Base-by-base conservation (phyloP, 1,139 yeast species). In the Scheffersomyces parashehatae region DNA sequence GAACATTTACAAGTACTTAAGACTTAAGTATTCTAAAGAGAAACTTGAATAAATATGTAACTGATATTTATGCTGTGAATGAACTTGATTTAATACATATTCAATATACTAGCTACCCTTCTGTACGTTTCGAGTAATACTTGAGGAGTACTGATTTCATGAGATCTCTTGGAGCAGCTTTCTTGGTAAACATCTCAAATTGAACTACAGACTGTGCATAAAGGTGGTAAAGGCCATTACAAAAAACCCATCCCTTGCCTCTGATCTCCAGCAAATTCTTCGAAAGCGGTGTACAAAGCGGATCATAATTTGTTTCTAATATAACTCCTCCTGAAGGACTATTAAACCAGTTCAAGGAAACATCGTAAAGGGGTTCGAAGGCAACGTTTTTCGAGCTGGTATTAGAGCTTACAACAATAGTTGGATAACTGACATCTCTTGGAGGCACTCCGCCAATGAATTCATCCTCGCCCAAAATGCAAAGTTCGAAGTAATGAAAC, bases 1-100 rank as follows among this genome's bases (percentile, higher is more conserved):
- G 15, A 57, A 45, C 1, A 65, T 69, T 6, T 71, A 57, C 42
- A 45, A 42, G 6, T 38, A 41, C 8, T 51, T 72, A 39, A 38
- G 42, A 10, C 47, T 47, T 16, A 66, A 62, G 47, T 68, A 62
- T 47, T 37, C 59, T 6, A 64, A 63, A 24, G 13, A 29, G 7
- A 43, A 46, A 30, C 39, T 39, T 20, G 35, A 31, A 6, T 31
- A 31, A 13, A 31, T 9, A 14, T 6, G 11, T 20, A 31, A 13
- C 15, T 14, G 12, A 31, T 31, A 12, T 11, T 31, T 10, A 5
- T 31, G 12, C 12, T 31, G 7, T 15, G 20, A 31, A 31, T 20
- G 5, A 5, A 20, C 20, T 20, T 20, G 26, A 20, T 20, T 20
- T 20, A 8, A 16, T 16, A 16, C 6, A 16, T 31, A 31, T 31